Base-by-base conservation (phyloP, 208 protist genomes). In the Novymonas esmeraldas region DNA sequence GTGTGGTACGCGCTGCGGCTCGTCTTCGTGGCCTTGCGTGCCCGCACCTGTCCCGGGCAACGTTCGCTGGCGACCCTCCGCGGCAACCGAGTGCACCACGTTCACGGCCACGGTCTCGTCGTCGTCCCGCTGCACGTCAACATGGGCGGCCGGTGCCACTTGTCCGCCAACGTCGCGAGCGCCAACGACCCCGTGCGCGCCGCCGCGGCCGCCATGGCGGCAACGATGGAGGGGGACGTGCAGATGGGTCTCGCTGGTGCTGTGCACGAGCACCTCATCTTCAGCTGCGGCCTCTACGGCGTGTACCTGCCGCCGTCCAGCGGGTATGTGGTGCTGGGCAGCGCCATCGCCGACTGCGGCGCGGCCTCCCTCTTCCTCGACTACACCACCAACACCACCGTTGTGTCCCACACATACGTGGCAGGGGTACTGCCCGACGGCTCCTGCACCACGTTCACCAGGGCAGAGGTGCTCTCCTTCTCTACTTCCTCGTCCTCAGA, bases 1-100 rank as follows among this genome's bases (percentile, higher is more conserved):
- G 66, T 76, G 45, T 84, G 79, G 79, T 73, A 57, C 65, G 60
- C 73, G 1, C 79, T 84, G 34, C 79, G 79, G 14, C 58, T 63
- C 44, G 31, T 68, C 39, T 80, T 68, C 29, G 51, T 74, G 1
- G 50, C 56, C 11, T 45, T 70, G 7, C 62, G 29, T 0, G 66
- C 33, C 3, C 70, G 64, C 28, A 70, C 54, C 26, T 84, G 79
- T 59, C 74, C 73, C 0, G 68, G 66, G 0, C 63, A 69, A 31
- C 22, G 10, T 9, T 38, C 41, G 10, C 24, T 84, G 39, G 58
- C 55, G 5, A 16, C 20, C 28, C 60, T 84, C 26, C 31, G 33
- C 3, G 56, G 42, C 55, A 84, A 78, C 49, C 66, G 57, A 34
- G 64, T 84, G 14, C 58, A 76, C 38, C 54, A 64, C 65, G 55